Conservation (phyloP, 495 filamentous ascomycete species). For the Glonium stellatum region DNA sequence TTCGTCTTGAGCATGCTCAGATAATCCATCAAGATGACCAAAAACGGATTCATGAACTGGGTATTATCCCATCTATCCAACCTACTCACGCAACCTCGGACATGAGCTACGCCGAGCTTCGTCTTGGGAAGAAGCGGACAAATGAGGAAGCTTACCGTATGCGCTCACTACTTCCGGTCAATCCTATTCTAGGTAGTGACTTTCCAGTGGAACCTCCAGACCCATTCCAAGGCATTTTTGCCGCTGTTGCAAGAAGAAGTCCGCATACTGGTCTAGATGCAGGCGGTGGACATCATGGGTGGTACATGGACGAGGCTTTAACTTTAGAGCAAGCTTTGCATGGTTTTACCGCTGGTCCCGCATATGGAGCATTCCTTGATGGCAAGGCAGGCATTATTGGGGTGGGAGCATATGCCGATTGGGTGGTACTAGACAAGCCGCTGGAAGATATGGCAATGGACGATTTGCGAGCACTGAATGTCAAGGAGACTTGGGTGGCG, state of each 20-base stretch:
- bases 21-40: constrained; percentile 59
- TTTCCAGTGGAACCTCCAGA: constrained; percentile 60
- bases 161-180: constrained; percentile 42
- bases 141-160: constrained; percentile 51
- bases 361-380: constrained; percentile 43
- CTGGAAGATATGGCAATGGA: constrained; percentile 40
- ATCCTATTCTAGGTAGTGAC: constrained; percentile 52
- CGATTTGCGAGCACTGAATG: constrained; percentile 42
- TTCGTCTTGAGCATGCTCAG: constrained; percentile 60
- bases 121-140: constrained; percentile 48
- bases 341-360: constrained; percentile 50
- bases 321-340: constrained; percentile 46
- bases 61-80: constrained; percentile 60
- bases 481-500: constrained; percentile 59
- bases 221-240: constrained; percentile 56
- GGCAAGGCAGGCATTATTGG: constrained; percentile 46
- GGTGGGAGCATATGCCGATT: constrained; percentile 52
- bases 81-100: constrained; percentile 63
- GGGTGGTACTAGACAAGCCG: constrained; percentile 52
- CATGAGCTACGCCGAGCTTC: constrained; percentile 49
- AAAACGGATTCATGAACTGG: constrained; percentile 43
- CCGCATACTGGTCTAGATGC: constrained; percentile 45
- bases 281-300: constrained; percentile 42
- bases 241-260: constrained; percentile 49
- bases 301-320: constrained; percentile 48